A percentile compares a stretch with the other conserved stretches of the same genome.
Evolutionary conservation across 768 basidiomycete genomes (phyloP).

Genomic region (Tricholoma bakamatsutake): DNA sequence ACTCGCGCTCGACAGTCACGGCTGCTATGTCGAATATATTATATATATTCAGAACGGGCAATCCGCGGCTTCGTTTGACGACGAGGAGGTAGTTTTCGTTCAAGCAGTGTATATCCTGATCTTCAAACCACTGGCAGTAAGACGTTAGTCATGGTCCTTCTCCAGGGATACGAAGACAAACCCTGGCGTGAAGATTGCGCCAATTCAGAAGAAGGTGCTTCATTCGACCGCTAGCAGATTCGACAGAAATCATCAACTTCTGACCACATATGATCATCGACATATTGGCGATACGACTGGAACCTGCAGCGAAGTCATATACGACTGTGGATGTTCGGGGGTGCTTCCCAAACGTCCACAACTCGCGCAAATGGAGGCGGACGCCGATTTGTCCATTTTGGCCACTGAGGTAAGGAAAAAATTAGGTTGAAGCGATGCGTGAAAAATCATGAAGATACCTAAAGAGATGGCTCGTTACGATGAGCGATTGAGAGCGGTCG

Average conservation of each 20-base stretch:
- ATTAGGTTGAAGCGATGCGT: background rate
- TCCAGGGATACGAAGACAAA: constrained; percentile 17
- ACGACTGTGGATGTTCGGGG: constrained; percentile 33
- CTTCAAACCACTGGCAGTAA: constrained; percentile 40
- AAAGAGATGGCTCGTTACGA: constrained; percentile 37
- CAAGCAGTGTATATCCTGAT: constrained; percentile 41
- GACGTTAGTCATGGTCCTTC: background rate
- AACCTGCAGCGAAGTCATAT: constrained; percentile 36
- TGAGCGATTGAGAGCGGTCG: constrained; percentile 39
- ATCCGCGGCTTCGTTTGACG: constrained; percentile 29
- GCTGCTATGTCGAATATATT: constrained; percentile 39
- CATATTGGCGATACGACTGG: constrained; percentile 29
- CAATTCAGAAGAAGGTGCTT: constrained; percentile 47
- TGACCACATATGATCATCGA: constrained; percentile 36
- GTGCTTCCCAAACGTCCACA: constrained; percentile 54
- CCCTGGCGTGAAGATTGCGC: constrained; percentile 41
- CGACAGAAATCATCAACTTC: constrained; percentile 37
- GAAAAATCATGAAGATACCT: constrained; percentile 22
- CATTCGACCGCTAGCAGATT: constrained; percentile 32
- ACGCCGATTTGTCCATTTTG: constrained; percentile 36
- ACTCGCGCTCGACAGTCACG: constrained; percentile 40
- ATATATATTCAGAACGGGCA: constrained; percentile 38
- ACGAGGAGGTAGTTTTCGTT: constrained; percentile 40
- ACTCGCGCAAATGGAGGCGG: constrained; percentile 47
- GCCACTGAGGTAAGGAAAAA: constrained; percentile 17